Evolutionary conservation across 208 protist species (phyloP), one percentile per base, ranked within the genome.

Genomic region (Dictyostelium gargantuum): DNA sequence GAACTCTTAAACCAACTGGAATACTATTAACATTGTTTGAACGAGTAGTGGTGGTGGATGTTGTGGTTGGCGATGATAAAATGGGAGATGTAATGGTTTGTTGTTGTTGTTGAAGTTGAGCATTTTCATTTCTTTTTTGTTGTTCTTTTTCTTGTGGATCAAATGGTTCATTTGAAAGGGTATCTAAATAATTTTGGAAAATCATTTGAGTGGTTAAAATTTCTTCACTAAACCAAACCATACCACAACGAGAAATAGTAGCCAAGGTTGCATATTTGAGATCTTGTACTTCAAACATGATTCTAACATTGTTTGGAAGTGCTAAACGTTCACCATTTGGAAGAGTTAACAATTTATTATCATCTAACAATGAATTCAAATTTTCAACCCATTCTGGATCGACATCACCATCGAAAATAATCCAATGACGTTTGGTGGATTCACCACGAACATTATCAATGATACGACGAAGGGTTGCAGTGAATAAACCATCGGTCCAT

Each of bases 401-500:
- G 6, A 99, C 98, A 94, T 99, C 99, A 80, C 86, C 80, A 95
- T 96, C 95, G 50, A 95, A 94, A 73, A 96, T 94, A 93, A 99
- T 99, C 99, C 99, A 99, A 93, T 99, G 98, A 86, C 98, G 94
- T 74, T 98, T 96, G 38, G 91, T 56, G 26, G 46, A 52, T 80
- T 98, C 97, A 63, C 93, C 94, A 85, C 95, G 95, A 68, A 95
- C 96, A 66, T 98, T 98, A 70, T 99, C 98, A 68, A 99, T 95
- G 93, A 99, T 99, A 80, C 96, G 95, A 48, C 99, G 97, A 21
- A 99, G 95, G 17, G 99, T 98, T 80, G 96, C 95, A 10, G 99
- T 99, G 93, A 99, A 99, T 6, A 99, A 94, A 92, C 99, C 99
- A 94, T 99, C 99, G 32, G 97, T 99, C 99, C 99, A 99, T 96